Evolutionary conservation across 2,329 filamentous ascomycete genomes (phyloP), one percentile per base, ranked within the genome.

Genomic region (Huntiella moniliformis): DNA sequence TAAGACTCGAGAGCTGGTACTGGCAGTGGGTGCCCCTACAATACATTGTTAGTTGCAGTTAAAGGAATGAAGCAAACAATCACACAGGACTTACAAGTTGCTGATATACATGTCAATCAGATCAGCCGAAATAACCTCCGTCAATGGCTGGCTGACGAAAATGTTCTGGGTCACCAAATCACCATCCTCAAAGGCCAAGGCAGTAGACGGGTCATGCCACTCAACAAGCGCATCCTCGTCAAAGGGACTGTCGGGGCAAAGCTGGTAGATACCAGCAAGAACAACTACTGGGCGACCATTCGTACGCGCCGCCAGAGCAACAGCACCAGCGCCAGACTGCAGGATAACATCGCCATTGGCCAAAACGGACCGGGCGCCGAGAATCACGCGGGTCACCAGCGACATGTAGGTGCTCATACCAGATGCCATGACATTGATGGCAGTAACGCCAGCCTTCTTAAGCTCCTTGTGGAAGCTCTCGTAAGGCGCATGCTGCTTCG

Each of bases 331-430:
- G n/a, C 91, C 91, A 4, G 82, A 77, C 36, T 86, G 80, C 13
- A 85, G 82, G 22, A 96, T 71, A 18, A 94, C 73, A 5, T 82
- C 82, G 44, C 91, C 91, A 55, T 93, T 91, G 42, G 84, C 83
- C 39, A 92, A 76, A 22, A 98, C 83, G 3, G 82, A 80, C 56
- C 87, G 81, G 4, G 88, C 88, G 10, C 82, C 80, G 5, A 98
- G 68, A 42, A 98, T 82, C 51, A 98, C 88, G 65, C 95, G 95
- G 68, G 88, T 92, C 54, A 95, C 84, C 50, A 82, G 77, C 6
- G 87, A 82, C 83, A 98, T 96, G 56, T 96, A 82, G 1, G 87
- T 86, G 64, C 87, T 92, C 45, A 93, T 73, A 7, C 85, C 82
- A 5, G 78, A 80, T 60, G 93, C 87, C 38, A 84, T 77, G 46